phyloP scores from a whole-genome alignment of 257 asterid genomes.

The Schizonepeta tenuifolia region DNA sequence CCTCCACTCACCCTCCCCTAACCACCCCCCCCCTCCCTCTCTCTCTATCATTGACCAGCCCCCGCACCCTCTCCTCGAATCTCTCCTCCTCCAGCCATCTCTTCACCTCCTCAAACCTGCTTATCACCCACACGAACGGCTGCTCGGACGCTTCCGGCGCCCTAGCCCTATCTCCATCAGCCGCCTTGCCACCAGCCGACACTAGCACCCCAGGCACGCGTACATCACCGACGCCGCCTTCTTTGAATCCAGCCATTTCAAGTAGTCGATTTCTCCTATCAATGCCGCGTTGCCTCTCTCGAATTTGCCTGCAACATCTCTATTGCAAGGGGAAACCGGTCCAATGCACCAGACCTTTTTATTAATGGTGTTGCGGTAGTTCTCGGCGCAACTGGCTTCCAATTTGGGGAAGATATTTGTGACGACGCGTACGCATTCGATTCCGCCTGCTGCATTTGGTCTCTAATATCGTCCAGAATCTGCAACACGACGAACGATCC shows the following conservation, averaged over 20 bases:
- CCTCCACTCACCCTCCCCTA: slow-evolving; percentile 94
- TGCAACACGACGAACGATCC: slow-evolving; percentile 65
- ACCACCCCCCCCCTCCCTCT: slow-evolving; percentile 65
- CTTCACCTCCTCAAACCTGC: slow-evolving; percentile 52
- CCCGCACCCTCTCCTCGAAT: slow-evolving; percentile 60
- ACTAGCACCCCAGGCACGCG: slow-evolving; percentile 80
- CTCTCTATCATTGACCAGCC: too few relatives aligned
- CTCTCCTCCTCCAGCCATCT: slow-evolving; percentile 58
- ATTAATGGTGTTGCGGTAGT: slow-evolving; percentile 49
- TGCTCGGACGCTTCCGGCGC: slow-evolving; percentile 52
- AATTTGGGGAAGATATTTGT: slow-evolving; percentile 62
- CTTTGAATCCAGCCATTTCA: slow-evolving; percentile 63
- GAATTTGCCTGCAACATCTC: slow-evolving; percentile 49
- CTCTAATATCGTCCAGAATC: slow-evolving; percentile 64
- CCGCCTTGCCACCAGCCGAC: slow-evolving; percentile 58
- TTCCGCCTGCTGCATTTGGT: slow-evolving; percentile 72
- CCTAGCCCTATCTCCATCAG: slow-evolving; percentile 67
- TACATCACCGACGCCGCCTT: slow-evolving; percentile 48
- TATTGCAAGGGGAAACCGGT: slow-evolving; percentile 68
- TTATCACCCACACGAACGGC: slow-evolving; percentile 74
- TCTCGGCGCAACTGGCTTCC: slow-evolving; percentile 62
- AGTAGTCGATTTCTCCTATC: slow-evolving; percentile 44
- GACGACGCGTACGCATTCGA: slow-evolving; percentile 59
- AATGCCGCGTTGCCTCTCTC: slow-evolving; percentile 71
- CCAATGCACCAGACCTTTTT: slow-evolving; percentile 84